Base-by-base conservation (phyloP, 176 grass and related monocot genomes). In the Phragmites australis region DNA sequence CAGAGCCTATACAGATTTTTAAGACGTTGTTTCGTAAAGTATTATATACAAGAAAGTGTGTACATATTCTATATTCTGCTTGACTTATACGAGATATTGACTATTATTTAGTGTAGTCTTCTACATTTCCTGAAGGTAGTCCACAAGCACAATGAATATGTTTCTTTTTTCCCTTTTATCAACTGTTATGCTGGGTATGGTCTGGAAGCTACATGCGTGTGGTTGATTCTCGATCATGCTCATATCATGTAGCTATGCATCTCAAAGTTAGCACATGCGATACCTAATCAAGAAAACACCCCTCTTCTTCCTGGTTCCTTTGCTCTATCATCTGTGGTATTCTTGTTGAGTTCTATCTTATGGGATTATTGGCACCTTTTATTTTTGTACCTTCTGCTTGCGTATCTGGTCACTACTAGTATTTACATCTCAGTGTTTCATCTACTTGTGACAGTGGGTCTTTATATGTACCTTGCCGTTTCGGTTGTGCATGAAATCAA, bases 401-500 rank as follows among this genome's bases (percentile, higher is more conserved):
- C 51, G 6, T 81, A 49, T 74, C 11, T 40, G 18, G 0, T 26
- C 51, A 47, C 50, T 4, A 25, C 13, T 39, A 37, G 2, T 16
- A 60, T 19, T 55, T 85, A 30, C 10, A 53, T 70, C 53, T 46
- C 18, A 77, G 14, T 4, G 37, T 78, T 26, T 44, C 56, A 46
- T 79, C 71, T 85, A n/a, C 75, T 48, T 77, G 52, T 65, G 26
- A 76, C 88, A 99, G 97, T 95, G 84, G 84, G 90, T 29, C 84
- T 99, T 62, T 96, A 99, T 84, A 59, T 99, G 37, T 76, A 95
- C 83, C 90, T 99, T 69, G 93, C 97, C 0, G 77, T 92, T 72
- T 99, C 97, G 19, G 97, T 99, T 47, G 90, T 94, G 55, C 86
- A 88, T 67, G 97, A 99, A 93, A 99, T 99, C 30, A 93, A 90